Conservation (phyloP, 179 eudicot genomes). For the Beta lomatogona region DNA sequence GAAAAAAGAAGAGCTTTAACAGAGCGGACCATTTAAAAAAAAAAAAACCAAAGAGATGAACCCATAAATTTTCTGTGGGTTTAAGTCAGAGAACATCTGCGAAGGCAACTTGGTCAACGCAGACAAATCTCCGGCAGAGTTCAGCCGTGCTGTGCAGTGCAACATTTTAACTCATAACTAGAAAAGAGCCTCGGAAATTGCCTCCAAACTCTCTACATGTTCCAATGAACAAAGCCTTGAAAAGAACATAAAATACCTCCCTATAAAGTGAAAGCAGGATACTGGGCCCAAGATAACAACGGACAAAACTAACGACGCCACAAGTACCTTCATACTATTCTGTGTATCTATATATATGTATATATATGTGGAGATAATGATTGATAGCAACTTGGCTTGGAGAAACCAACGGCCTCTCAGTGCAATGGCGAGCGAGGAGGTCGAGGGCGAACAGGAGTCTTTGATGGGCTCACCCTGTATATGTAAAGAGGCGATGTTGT, state of each 20-base stretch:
- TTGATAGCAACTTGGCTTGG: slow-evolving; percentile 33
- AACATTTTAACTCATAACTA: slow-evolving; percentile 34
- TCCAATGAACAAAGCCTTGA: slow-evolving; percentile 34
- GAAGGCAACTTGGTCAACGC: slow-evolving; percentile 24
- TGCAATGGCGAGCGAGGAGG: slow-evolving; percentile 56
- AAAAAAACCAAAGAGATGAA: slow-evolving; percentile 7
- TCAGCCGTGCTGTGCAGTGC: slow-evolving; percentile 25
- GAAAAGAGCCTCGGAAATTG: slow-evolving; percentile 42
- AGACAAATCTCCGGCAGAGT: slow-evolving; percentile 23
- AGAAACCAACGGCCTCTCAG: slow-evolving; percentile 29
- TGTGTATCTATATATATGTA: slow-evolving; percentile 46
- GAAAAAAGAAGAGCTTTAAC: slow-evolving; percentile 14
- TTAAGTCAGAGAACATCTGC: slow-evolving; percentile 31
- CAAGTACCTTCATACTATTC: slow-evolving; percentile 49
- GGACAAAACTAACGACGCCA: slow-evolving; percentile 40
- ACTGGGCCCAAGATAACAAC: slow-evolving; percentile 48
- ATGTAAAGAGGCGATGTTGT: neutral
- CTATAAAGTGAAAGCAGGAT: slow-evolving; percentile 42
- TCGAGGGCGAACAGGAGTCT: slow-evolving; percentile 94
- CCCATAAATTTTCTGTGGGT: slow-evolving; percentile 15
- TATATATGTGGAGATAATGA: slow-evolving; percentile 37
- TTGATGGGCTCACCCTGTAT: slow-evolving; percentile 94
- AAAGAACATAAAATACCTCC: slow-evolving; percentile 25
- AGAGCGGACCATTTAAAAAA: neutral
- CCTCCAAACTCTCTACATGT: slow-evolving; percentile 51